Base-by-base conservation (phyloP, 2,329 filamentous ascomycete genomes). In the Neofusicoccum umdonicola region DNA sequence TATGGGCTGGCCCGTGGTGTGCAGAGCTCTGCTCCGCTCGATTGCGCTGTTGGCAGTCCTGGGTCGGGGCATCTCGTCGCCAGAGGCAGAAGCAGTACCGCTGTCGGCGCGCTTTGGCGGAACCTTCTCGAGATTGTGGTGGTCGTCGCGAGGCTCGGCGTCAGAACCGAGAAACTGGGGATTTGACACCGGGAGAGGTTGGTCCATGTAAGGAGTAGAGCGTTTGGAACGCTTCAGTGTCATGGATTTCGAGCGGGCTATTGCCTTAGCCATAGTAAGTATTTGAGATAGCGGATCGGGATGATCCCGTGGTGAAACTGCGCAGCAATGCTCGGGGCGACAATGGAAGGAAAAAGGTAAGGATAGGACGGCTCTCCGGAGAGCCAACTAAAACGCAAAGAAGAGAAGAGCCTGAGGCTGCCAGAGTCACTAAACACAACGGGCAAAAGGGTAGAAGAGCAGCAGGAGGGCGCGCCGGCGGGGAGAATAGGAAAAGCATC, bases 361-460 rank as follows among this genome's bases (percentile, higher is more conserved):
- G 72, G 76, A 78, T 71, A 73, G 76, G 76, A 78, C 76, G 71
- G 76, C 69, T 70, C 76, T 74, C 72, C 67, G 67, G 67, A 72
- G 75, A 76, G 72, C 75, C 73, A 76, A 71, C 66, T 61, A 75
- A 71, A 66, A 61, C 67, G 64, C 67, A 65, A 68, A 65, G 66
- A 68, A 67, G 65, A 63, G 68, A 69, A 65, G 64, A 66, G 56
- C 65, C 54, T 57, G 39, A 31, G 27, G 27, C 27, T 31, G 27
- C 27, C 11, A 48, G 65, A 48, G 39, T 69, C 27, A 17, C 35
- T 34, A 42, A 22, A 15, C 31, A 15, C 15, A 45, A 31, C 11
- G 62, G 56, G 67, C 63, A 65, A 66, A 69, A 67, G 69, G 67
- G 66, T 66, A 67, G 62, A 67, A 66, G 51, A 63, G 65, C 71